phyloP scores from a whole-genome alignment of 1,284 basidiomycete species.

The Lignosus rhinocerotis region DNA sequence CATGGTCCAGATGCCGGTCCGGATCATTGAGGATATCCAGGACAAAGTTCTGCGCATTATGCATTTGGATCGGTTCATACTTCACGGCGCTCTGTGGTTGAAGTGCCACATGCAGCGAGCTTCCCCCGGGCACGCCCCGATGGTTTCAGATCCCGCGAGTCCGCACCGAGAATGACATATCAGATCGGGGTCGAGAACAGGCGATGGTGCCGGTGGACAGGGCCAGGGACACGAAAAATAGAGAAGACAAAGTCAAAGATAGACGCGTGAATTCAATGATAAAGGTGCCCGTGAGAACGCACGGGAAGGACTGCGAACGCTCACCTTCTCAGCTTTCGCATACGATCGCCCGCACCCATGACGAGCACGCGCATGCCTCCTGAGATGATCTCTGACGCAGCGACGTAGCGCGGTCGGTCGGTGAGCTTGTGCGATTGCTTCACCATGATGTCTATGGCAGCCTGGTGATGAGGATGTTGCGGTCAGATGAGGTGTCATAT shows the following conservation, averaged over 20 bases:
- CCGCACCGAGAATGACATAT: neutral
- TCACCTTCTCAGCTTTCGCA: slow-evolving; percentile 21
- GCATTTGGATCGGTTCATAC: slow-evolving; percentile 19
- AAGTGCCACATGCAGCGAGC: slow-evolving; percentile 14
- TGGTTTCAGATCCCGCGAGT: neutral
- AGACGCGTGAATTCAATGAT: neutral
- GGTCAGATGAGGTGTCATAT: neutral
- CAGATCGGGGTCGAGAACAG: neutral
- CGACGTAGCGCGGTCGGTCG: slow-evolving; percentile 23
- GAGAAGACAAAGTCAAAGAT: neutral
- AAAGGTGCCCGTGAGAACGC: neutral
- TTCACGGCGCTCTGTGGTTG: slow-evolving; percentile 11
- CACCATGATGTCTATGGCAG: slow-evolving; percentile 23
- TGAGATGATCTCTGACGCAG: slow-evolving; percentile 22
- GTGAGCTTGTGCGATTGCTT: slow-evolving; percentile 23
- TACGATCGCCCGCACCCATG: slow-evolving; percentile 17
- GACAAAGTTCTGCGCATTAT: slow-evolving; percentile 14
- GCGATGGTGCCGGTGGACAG: neutral
- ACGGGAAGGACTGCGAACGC: neutral
- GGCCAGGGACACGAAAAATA: neutral
- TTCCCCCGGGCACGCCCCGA: neutral
- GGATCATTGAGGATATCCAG: slow-evolving; percentile 15
- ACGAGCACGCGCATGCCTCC: slow-evolving; percentile 21
- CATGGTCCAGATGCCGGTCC: slow-evolving; percentile 6
- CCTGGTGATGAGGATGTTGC: slow-evolving; percentile 7